Percentiles rank a stretch among this genome's conserved stretches.
These are phyloP conservation scores for Yamadazyma akitaensis DNA, from an alignment of 805 yeast species.

Conservation along the genomic window DNA sequence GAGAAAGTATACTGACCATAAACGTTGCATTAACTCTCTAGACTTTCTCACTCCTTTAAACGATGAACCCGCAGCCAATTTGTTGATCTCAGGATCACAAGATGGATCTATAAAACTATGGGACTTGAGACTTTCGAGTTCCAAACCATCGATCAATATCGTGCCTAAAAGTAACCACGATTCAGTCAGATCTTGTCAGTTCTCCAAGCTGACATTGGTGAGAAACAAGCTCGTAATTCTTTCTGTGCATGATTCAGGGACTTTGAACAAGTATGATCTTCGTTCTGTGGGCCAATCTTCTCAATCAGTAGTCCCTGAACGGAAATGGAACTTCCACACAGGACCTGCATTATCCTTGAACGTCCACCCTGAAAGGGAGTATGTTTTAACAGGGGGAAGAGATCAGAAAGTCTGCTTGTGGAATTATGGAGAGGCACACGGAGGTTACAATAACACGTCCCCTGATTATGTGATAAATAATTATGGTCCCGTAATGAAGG, in stretches of 20 bases:
- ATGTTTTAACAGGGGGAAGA: constrained; percentile 87
- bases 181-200: constrained; percentile 57
- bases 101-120: constrained; percentile 76
- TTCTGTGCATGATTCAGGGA: constrained; percentile 85
- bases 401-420: constrained; percentile 80
- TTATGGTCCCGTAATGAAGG: constrained; percentile 76
- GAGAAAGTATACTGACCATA: constrained; percentile 35
- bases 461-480: constrained; percentile 76
- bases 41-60: constrained; percentile 28
- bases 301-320: constrained; percentile 51
- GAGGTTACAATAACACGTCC: constrained; percentile 12
- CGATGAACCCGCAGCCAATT: constrained; percentile 15
- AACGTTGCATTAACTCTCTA: constrained; percentile 39
- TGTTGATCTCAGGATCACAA: constrained; percentile 60
- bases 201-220: constrained; percentile 47
- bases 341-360: constrained; percentile 87
- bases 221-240: constrained; percentile 51
- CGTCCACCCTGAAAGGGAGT: constrained; percentile 83
- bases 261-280: constrained; percentile 83
- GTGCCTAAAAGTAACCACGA: constrained; percentile 59
- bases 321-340: constrained; percentile 80
- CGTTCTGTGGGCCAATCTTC: constrained; percentile 31
- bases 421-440: constrained; percentile 42
- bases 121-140: constrained; percentile 56
- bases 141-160: constrained; percentile 49